Base-by-base conservation (phyloP, 2,329 filamentous ascomycete species). In the Tolypocladium cylindrosporum region DNA sequence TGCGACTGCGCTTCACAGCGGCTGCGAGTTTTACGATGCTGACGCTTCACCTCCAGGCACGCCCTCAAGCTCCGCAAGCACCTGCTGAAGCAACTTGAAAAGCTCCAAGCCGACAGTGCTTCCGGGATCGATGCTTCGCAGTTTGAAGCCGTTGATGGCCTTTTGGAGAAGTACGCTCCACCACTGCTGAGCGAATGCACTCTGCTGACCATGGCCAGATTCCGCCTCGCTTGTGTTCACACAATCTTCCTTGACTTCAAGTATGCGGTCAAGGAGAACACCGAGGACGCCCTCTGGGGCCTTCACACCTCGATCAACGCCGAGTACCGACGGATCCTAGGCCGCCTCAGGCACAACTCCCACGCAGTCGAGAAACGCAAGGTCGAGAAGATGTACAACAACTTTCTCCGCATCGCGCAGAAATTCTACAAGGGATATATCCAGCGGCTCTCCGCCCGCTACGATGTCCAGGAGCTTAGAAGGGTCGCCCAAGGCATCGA, bases 371-470 rank as follows among this genome's bases (percentile, higher is more conserved):
- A 84, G 72, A 85, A 84, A 66, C 85, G 92, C 62, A 94, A 91
- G 72, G 77, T 93, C 55, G 87, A 90, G 70, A 92, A 89, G 73
- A 81, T 87, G 62, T 97, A 95, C 71, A 78, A 87, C 58, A 83
- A 85, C 64, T 97, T 96, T 71, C 84, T 97, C 65, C 95, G 93
- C 73, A 87, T 87, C 53, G 89, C 91, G 63, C 90, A 94, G 72
- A 85, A 85, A 66, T 97, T 96, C 72, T 97, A 97, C 77, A 85
- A 89, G 67, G 86, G 85, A 63, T 94, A 90, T 67, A 88, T 97
- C 57, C 86, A 93, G 71, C 84, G 87, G 58, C 78, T 97, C 31
- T 86, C 88, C 56, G 79, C 77, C 34, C 78, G 79, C 55, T 87
- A 84, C 66, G 77, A 78, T 58, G 76, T 82, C 58, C 74, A 73